phyloP scores from a whole-genome alignment of 2,329 filamentous ascomycete species.

The Escovopsis sp. region DNA sequence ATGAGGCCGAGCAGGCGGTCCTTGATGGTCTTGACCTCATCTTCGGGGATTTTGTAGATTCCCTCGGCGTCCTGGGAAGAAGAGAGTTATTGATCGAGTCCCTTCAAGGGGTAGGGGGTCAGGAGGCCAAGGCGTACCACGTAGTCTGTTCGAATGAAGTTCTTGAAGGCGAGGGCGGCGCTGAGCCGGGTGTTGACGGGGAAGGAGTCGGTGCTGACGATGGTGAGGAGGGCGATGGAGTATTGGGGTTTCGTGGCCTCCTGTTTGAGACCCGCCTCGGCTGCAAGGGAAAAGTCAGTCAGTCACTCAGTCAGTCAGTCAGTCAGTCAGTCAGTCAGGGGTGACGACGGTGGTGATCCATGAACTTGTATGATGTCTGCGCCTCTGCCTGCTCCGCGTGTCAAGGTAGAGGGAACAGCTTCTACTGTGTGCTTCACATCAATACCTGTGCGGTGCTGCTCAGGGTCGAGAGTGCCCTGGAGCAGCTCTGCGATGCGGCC shows the following conservation, averaged over 20 bases:
- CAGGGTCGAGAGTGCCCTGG: constrained; percentile 76
- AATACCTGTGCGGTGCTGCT: constrained; percentile 77
- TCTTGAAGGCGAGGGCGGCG: constrained; percentile 92
- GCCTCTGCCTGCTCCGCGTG: too few relatives aligned
- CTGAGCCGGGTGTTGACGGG: constrained; percentile 70
- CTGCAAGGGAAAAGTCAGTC: too few relatives aligned
- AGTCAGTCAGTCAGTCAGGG: too few relatives aligned
- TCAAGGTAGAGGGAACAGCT: too few relatives aligned
- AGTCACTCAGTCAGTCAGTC: too few relatives aligned
- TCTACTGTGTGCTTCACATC: too few relatives aligned
- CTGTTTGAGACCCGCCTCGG: constrained; percentile 63
- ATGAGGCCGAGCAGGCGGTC: constrained; percentile 89
- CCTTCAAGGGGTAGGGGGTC: background rate
- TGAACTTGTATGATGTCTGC: too few relatives aligned
- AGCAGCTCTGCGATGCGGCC: constrained; percentile 64
- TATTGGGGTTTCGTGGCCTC: constrained; percentile 77
- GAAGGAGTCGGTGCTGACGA: constrained; percentile 62
- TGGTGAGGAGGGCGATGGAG: constrained; percentile 75
- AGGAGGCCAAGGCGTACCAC: constrained; percentile 37
- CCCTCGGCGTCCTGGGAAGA: constrained; percentile 78
- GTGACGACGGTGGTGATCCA: too few relatives aligned
- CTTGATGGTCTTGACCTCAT: constrained; percentile 86
- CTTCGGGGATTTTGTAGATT: constrained; percentile 68
- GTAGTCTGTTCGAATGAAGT: constrained; percentile 91
- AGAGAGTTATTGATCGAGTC: constrained; percentile 1